A percentile compares a stretch with the other conserved stretches of the same genome.
These are phyloP conservation scores for Colletotrichum sp. DNA, from an alignment of 2,329 filamentous ascomycete genomes.

Conservation along the genomic window DNA sequence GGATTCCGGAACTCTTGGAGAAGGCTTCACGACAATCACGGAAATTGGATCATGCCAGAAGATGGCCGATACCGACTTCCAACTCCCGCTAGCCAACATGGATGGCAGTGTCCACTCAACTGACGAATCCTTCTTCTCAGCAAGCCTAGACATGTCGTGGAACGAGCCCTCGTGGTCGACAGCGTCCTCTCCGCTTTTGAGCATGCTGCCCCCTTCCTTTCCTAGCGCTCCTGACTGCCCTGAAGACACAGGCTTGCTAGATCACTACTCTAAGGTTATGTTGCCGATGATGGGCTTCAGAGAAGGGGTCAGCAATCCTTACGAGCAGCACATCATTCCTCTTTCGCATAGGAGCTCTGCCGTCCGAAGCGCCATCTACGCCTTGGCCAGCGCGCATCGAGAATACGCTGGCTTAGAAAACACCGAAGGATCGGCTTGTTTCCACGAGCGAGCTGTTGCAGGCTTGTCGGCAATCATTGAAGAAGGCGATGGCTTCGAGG, in stretches of 20 bases:
- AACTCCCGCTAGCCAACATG: not conserved
- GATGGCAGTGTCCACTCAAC: not conserved
- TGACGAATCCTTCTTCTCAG: not conserved
- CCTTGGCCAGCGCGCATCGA: constrained; percentile 16
- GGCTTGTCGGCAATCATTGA: constrained; percentile 4
- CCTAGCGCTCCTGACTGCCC: not conserved
- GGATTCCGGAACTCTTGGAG: not conserved
- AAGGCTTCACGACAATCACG: not conserved
- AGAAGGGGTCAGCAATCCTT: not conserved
- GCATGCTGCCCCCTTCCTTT: not conserved
- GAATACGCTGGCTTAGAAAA: constrained; percentile 2
- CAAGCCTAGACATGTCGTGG: constrained; percentile 3
- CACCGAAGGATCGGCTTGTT: constrained; percentile 11
- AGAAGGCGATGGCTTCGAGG: constrained; percentile 17
- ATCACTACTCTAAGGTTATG: constrained; percentile 11
- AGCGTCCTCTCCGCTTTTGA: not conserved
- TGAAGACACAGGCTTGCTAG: constrained; percentile 9
- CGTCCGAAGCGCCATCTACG: constrained; percentile 18
- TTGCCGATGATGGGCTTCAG: constrained; percentile 7
- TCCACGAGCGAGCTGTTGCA: constrained; percentile 11
- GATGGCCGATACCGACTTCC: not conserved
- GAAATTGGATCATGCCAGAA: not conserved
- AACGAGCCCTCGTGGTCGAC: not conserved
- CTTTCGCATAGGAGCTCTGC: constrained; percentile 10
- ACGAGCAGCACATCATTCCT: constrained; percentile 4